phyloP scores from a whole-genome alignment of 23 red algal species.

The Pyropia yezoensis region DNA sequence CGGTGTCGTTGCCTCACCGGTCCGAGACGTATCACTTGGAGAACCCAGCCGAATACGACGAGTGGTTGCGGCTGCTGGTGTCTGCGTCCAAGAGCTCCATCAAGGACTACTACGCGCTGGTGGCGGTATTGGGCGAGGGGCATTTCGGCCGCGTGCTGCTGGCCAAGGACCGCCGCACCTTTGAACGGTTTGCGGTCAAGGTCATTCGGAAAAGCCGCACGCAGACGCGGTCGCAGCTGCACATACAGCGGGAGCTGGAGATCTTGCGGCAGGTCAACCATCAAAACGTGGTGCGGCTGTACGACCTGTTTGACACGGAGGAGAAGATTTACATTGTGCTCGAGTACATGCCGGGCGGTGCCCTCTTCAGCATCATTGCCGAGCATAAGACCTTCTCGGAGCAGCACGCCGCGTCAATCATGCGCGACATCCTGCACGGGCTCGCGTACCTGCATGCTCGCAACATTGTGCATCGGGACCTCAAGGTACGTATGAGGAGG shows the following conservation, averaged over 20 bases:
- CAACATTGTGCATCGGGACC: constrained; percentile 90
- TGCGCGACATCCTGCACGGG: constrained; percentile 68
- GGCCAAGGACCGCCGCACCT: constrained; percentile 58
- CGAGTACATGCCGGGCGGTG: constrained; percentile 73
- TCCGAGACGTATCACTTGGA: constrained; percentile 45
- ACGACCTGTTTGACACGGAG: constrained; percentile 75
- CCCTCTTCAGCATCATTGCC: constrained; percentile 61
- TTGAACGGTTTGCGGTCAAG: constrained; percentile 75
- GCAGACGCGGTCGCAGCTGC: constrained; percentile 34
- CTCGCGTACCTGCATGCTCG: constrained; percentile 70
- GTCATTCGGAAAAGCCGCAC: constrained; percentile 51
- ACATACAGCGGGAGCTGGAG: constrained; percentile 68
- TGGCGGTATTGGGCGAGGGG: constrained; percentile 55
- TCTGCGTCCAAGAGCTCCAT: constrained; percentile 53
- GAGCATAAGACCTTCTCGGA: constrained; percentile 48
- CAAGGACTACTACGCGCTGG: constrained; percentile 72
- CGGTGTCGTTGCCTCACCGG: constrained; percentile 24
- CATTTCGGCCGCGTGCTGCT: constrained; percentile 72
- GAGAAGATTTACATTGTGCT: constrained; percentile 67
- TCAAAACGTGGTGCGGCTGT: constrained; percentile 55
- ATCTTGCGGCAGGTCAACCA: constrained; percentile 70
- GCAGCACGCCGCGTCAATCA: constrained; percentile 45
- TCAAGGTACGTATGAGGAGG: constrained; percentile 13
- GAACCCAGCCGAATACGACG: constrained; percentile 22
- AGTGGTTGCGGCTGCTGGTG: constrained; percentile 34